Conservation (phyloP, 257 asterid species). For the Plantago major region DNA sequence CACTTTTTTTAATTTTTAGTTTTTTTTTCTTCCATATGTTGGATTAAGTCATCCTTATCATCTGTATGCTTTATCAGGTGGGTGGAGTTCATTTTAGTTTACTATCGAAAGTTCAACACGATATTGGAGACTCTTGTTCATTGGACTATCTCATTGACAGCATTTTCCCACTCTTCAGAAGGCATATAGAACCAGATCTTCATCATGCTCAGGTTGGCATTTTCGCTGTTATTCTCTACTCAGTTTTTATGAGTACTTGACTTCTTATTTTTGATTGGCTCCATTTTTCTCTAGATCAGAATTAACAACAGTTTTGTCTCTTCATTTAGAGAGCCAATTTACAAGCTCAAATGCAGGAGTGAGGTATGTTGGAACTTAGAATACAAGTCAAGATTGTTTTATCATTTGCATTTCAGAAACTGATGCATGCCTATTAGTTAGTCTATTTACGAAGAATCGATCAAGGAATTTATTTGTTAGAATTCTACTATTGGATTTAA, state of each 20-base stretch:
- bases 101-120: constrained; percentile 97
- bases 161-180: constrained; percentile 95
- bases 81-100: constrained; percentile 99
- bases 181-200: constrained; percentile 97
- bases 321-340: constrained; percentile 97
- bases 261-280: constrained; percentile 33
- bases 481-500: too few relatives aligned
- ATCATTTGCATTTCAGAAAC: background rate
- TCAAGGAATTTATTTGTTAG: too few relatives aligned
- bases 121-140: constrained; percentile 97
- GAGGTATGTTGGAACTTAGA: constrained; percentile 51
- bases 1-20: background rate
- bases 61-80: constrained; percentile 52
- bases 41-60: constrained; percentile 20
- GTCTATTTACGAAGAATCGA: too few relatives aligned
- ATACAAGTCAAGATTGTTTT: background rate
- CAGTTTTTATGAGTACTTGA: constrained; percentile 17
- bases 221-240: constrained; percentile 10
- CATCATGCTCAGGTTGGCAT: constrained; percentile 94
- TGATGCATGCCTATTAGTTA: background rate
- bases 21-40: too few relatives aligned
- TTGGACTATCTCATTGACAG: constrained; percentile 97
- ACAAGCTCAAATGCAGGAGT: constrained; percentile 92
- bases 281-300: constrained; percentile 72
- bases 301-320: constrained; percentile 98